Evolutionary conservation across 352 stramenopile species (phyloP).

Genomic region (Phytophthora parvispora): DNA sequence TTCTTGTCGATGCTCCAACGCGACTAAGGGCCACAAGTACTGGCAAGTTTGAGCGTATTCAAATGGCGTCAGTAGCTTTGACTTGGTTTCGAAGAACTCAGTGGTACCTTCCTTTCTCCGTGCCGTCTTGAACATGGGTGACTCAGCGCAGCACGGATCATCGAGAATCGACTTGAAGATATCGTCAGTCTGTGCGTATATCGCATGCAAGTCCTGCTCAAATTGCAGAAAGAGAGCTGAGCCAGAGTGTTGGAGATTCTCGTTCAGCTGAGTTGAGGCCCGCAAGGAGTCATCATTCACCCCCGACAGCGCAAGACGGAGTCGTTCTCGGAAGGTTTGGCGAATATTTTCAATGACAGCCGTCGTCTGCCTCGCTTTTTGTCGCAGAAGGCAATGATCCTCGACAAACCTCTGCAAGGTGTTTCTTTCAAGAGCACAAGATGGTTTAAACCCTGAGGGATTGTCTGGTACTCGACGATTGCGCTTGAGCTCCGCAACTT

Average conservation of each 20-base stretch:
- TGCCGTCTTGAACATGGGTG: conserved; percentile 2
- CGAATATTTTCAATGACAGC: background rate
- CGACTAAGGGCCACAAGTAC: conserved; percentile 12
- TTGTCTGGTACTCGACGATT: too few relatives aligned
- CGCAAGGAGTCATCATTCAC: background rate
- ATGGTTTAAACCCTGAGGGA: too few relatives aligned
- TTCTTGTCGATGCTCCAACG: conserved; percentile 14
- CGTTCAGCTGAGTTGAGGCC: background rate
- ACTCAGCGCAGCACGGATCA: background rate
- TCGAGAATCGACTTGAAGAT: background rate
- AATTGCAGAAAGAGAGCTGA: conserved; percentile 7
- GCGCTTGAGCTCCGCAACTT: conserved; percentile 1
- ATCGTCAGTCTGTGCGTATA: conserved; percentile 6
- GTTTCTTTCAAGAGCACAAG: too few relatives aligned
- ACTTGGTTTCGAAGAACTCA: conserved; percentile 11
- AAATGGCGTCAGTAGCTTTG: conserved; percentile 11
- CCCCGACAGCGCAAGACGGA: background rate
- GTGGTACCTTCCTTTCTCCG: conserved; percentile 1
- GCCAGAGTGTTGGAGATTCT: background rate
- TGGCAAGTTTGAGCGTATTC: conserved; percentile 15
- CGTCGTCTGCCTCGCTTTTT: conserved; percentile 2
- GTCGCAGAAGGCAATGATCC: conserved; percentile 9
- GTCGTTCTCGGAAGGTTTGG: background rate
- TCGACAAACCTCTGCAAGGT: too few relatives aligned
- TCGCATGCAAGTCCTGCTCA: background rate